These are phyloP conservation scores for Paramicrosporidium saccamoebae DNA, from an alignment of 371 early-diverging fungal genomes.

Conservation along the genomic window DNA sequence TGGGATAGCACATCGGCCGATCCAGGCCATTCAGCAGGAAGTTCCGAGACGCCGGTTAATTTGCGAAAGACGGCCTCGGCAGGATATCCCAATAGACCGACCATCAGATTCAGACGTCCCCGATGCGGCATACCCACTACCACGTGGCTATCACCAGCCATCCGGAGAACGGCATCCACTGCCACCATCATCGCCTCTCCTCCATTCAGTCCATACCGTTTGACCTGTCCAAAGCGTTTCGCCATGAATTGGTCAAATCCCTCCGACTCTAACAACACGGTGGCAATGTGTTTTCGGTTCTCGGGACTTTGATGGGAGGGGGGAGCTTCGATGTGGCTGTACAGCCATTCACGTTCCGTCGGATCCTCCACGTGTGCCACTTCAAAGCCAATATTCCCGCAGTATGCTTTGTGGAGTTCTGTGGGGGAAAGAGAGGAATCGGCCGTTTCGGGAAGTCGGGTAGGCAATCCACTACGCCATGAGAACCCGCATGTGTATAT, in stretches of 20 bases:
- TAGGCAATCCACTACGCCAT: too few species aligned
- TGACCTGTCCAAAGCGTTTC: slow-evolving; percentile 69
- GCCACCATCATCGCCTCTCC: slow-evolving; percentile 85
- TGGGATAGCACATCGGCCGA: slow-evolving; percentile 75
- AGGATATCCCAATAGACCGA: slow-evolving; percentile 38
- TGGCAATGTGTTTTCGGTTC: not conserved
- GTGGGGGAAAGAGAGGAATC: too few species aligned
- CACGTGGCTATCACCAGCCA: slow-evolving; percentile 21
- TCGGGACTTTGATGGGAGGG: not conserved
- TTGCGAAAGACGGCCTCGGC: slow-evolving; percentile 58
- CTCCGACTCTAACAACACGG: slow-evolving; percentile 4
- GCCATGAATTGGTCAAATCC: slow-evolving; percentile 82
- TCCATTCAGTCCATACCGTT: slow-evolving; percentile 83
- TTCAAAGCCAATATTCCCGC: slow-evolving; percentile 64
- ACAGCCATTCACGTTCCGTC: slow-evolving; percentile 55
- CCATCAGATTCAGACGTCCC: slow-evolving; percentile 65
- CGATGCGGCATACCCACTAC: slow-evolving; percentile 88
- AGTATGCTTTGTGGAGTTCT: slow-evolving; percentile 37
- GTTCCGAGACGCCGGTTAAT: slow-evolving; percentile 57
- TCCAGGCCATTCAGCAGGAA: slow-evolving; percentile 30
- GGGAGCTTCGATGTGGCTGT: not conserved
- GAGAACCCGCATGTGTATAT: too few species aligned
- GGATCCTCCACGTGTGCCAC: slow-evolving; percentile 60
- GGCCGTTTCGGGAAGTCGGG: too few species aligned
- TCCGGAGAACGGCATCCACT: slow-evolving; percentile 42